Base-by-base conservation (phyloP, 108 stramenopile genomes). In the Pseudonitzschia multistriata region DNA sequence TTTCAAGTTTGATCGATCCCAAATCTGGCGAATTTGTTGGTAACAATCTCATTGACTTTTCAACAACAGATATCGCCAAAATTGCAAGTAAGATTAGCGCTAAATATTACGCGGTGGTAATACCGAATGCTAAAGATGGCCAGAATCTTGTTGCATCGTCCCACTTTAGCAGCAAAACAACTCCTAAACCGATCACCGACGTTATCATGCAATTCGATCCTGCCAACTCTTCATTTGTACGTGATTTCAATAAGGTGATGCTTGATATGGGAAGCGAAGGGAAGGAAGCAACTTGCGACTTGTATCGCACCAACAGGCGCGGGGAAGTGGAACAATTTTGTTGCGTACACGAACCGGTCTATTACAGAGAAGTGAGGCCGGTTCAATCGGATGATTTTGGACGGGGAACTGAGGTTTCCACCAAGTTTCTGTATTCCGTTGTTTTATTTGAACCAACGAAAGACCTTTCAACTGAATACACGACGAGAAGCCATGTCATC, bases 1-100 rank as follows among this genome's bases (percentile, higher is more conserved):
- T 68, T 31, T 73, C 70, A 29, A 47, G 62, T 36, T 31, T 80
- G 27, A 21, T 74, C 29, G 73, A 76, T 31, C 79, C 79, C 1
- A 59, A 27, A 37, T 53, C 74, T n/a, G 59, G 49, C 27, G 70
- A 77, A 33, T 71, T 60, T 61, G 56, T 74, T 34, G 73, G 73
- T 11, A 67, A 37, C 17, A 47, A 29, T 36, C 64, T 40, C 15
- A 33, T 74, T 59, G 73, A 74, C 57, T 67, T 74, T 15, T 48
- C 65, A 5, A 53, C 73, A 19, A 48, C 65, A 19, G 57, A 74
- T 19, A 50, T 74, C 3, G 57, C 35, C 15, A 22, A 64, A 10
- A 60, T 42, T 19, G 40, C 67, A 1, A 45, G 48, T 7, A 47
- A 36, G 6, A 56, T 14, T 10, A 55, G 49, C 11, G 30, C n/a